Base-by-base conservation (phyloP, 2,329 filamentous ascomycete genomes). In the Penicillium sp. region DNA sequence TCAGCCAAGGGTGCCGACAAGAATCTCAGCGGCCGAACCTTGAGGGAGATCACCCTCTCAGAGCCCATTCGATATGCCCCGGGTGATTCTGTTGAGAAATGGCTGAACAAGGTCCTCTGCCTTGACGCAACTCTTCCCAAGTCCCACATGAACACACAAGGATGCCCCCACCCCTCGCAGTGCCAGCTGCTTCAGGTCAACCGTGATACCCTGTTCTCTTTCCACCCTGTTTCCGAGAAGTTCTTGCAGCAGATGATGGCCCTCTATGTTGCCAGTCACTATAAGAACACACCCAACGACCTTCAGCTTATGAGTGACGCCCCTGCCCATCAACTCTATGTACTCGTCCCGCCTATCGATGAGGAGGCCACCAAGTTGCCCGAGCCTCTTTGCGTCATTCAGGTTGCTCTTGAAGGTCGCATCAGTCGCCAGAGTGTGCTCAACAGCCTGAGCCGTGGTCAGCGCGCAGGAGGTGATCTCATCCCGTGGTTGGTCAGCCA, bases 201-300 rank as follows among this genome's bases (percentile, higher is more conserved):
- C 77, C 88, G 94, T 53, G 94, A 99, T 76, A 97, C 93, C 9
- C 84, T 99, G 14, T 99, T 99, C 78, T 97, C 93, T 12, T 99
- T 95, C 80, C 94, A 99, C 68, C 91, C 92, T 3, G 91, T 97
- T 19, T 95, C 94, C 2, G 94, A 99, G 73, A 94, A 92, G 69
- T 97, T 99, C 77, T 78, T 99, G 53, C 94, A 99, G 72, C 91
- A 96, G 67, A 97, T 99, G 91, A 93, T 99, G 76, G 91, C 92
- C 0, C 83, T 99, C 2, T 99, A 97, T 67, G 95, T 99, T 28
- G 91, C 94, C 28, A 96, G 91, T 65, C 91, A 96, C 74, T 97
- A 99, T 81, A 97, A 97, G 76, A 99, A 99, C 76, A 91, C 92
- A 0, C 94, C 94, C 0, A 96, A 99, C 67, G 94, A 99, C 68